Evolutionary conservation across 768 basidiomycete genomes (phyloP).

Genomic region (Lactarius quietus): DNA sequence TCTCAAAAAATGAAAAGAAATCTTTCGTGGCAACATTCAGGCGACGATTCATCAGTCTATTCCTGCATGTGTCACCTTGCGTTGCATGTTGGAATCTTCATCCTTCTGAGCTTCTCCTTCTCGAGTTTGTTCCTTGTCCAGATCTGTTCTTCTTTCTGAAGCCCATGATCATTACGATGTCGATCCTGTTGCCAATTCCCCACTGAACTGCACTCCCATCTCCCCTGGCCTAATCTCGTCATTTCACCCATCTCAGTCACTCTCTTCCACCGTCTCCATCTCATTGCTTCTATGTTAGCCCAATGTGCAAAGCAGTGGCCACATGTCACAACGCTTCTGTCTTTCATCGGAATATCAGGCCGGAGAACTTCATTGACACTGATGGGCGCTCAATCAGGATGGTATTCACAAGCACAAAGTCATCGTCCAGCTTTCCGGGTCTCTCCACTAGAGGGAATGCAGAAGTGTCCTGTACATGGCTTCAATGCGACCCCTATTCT

Average conservation of each 20-base stretch:
- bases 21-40: constrained; percentile 35
- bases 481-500: constrained; percentile 55
- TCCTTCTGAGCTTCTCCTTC: constrained; percentile 87
- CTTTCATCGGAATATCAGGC: constrained; percentile 98
- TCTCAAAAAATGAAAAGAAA: constrained; percentile 2
- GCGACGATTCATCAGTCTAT: constrained; percentile 95
- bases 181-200: constrained; percentile 34
- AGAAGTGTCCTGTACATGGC: constrained; percentile 98
- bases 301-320: constrained; percentile 99
- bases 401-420: constrained; percentile 77
- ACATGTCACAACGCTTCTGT: constrained; percentile 89
- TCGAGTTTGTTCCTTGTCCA: constrained; percentile 96
- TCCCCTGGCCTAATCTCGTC: constrained; percentile 90
- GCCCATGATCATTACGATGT: constrained; percentile 80
- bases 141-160: constrained; percentile 97
- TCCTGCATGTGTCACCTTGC: constrained; percentile 85
- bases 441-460: constrained; percentile 95
- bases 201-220: constrained; percentile 71
- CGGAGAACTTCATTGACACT: constrained; percentile 96
- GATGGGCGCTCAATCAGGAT: constrained; percentile 58
- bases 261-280: constrained; percentile 85
- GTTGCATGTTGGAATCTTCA: constrained; percentile 88
- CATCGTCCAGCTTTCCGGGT: constrained; percentile 92
- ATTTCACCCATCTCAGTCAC: constrained; percentile 71
- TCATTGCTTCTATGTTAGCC: constrained; percentile 95